A percentile compares a stretch with the other conserved stretches of the same genome.
These are phyloP conservation scores for Amesomyces nigricolor DNA, from an alignment of 2,329 filamentous ascomycete genomes.

Conservation along the genomic window DNA sequence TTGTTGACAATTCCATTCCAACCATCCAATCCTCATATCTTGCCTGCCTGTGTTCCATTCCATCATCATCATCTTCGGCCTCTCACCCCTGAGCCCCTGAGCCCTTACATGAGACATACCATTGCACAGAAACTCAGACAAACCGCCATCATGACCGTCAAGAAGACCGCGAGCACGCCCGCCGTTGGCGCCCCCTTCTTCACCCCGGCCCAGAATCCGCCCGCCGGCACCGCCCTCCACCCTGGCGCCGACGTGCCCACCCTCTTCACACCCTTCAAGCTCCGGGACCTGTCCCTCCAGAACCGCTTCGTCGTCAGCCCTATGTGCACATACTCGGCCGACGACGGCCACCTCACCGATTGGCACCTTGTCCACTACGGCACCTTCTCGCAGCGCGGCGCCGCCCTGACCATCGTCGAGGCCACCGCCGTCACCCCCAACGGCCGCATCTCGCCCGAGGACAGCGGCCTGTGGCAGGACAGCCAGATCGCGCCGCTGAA, in stretches of 20 bases:
- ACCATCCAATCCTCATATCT: not conserved
- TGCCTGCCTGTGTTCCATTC: not conserved
- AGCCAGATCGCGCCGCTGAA: slow-evolving; percentile 68
- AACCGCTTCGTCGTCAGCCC: slow-evolving; percentile 56
- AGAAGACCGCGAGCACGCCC: slow-evolving; percentile 33
- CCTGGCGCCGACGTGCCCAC: slow-evolving; percentile 40
- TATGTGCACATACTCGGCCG: slow-evolving; percentile 56
- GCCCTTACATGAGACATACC: no score
- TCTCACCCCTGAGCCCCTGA: not conserved
- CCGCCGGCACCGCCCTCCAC: slow-evolving; percentile 43
- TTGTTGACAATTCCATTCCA: not conserved
- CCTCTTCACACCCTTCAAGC: slow-evolving; percentile 51
- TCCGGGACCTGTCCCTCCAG: slow-evolving; percentile 47
- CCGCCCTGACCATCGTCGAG: slow-evolving; percentile 69
- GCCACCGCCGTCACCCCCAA: slow-evolving; percentile 69
- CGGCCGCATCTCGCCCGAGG: slow-evolving; percentile 77
- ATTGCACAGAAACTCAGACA: not conserved
- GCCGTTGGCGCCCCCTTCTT: slow-evolving; percentile 46
- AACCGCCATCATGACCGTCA: slow-evolving; percentile 21
- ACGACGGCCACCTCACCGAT: slow-evolving; percentile 64
- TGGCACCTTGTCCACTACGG: slow-evolving; percentile 82
- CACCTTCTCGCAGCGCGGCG: slow-evolving; percentile 69
- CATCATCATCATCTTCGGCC: not conserved
- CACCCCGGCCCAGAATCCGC: slow-evolving; percentile 49
- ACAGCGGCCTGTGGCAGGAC: slow-evolving; percentile 78